phyloP scores from a whole-genome alignment of 1,284 basidiomycete genomes.

The Cutaneotrichosporon arboriforme region DNA sequence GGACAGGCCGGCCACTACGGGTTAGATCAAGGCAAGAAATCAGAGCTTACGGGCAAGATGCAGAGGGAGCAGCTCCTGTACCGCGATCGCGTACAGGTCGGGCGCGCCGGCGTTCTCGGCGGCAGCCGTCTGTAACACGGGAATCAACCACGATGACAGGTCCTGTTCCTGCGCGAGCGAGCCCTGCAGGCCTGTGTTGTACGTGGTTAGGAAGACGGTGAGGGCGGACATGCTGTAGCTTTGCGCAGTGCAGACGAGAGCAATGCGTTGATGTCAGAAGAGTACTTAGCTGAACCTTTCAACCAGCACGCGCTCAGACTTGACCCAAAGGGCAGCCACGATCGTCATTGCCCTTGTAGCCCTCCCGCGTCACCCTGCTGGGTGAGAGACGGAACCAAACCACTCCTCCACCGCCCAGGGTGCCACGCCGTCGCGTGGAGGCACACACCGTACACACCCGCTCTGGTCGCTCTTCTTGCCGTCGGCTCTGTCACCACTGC shows the following conservation, averaged over 20 bases:
- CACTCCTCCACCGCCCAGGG: neutral
- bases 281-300: too few relatives aligned
- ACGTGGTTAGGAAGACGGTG: conserved; percentile 47
- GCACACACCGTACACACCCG: neutral
- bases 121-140: conserved; percentile 35
- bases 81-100: conserved; percentile 84
- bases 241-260: too few relatives aligned
- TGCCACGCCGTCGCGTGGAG: neutral
- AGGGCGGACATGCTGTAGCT: conserved; percentile 30
- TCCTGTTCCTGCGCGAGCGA: conserved; percentile 44
- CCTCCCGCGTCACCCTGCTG: neutral
- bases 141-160: conserved; percentile 46
- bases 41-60: conserved; percentile 42
- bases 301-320: too few relatives aligned
- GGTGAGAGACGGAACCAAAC: neutral
- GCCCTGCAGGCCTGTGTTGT: conserved; percentile 47
- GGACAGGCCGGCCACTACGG: conserved; percentile 36
- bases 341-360: too few relatives aligned
- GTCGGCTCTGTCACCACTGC: neutral
- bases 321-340: too few relatives aligned
- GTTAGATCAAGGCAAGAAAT: neutral
- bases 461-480: too few relatives aligned
- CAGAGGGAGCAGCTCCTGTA: conserved; percentile 82
- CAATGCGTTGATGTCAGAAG: too few relatives aligned
- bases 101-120: conserved; percentile 42